Conservation (phyloP, 2,329 filamentous ascomycete species). For the Penicillium sp. region DNA sequence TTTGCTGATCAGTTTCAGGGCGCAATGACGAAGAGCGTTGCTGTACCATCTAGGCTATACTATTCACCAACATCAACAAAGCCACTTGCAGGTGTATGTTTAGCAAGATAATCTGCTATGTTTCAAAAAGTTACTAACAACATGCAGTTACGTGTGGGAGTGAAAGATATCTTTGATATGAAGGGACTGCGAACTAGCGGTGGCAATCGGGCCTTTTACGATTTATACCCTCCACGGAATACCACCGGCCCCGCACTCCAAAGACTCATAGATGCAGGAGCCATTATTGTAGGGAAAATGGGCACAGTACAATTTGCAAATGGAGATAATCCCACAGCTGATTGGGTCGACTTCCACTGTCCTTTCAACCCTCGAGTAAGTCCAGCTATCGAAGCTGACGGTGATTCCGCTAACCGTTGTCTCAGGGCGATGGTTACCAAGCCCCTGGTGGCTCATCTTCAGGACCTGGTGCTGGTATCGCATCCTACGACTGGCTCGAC, state of each 20-base stretch:
- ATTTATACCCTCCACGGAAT: slow-evolving; percentile 49
- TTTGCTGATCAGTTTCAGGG: slow-evolving; percentile 2
- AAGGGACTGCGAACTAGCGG: slow-evolving; percentile 56
- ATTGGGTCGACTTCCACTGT: slow-evolving; percentile 38
- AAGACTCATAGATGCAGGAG: slow-evolving; percentile 59
- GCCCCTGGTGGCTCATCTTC: slow-evolving; percentile 20
- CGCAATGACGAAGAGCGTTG: slow-evolving; percentile 41
- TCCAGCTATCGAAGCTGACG: background rate
- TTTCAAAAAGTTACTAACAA: background rate
- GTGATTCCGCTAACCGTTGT: background rate
- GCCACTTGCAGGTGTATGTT: slow-evolving; percentile 56
- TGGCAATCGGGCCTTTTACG: slow-evolving; percentile 59
- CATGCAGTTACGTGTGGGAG: slow-evolving; percentile 47
- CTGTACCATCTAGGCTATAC: slow-evolving; percentile 61
- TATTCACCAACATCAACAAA: slow-evolving; percentile 53
- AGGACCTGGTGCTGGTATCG: slow-evolving; percentile 24
- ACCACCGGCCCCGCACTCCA: slow-evolving; percentile 53
- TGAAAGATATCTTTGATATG: slow-evolving; percentile 64
- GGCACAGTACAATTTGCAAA: slow-evolving; percentile 37
- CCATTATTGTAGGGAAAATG: slow-evolving; percentile 43
- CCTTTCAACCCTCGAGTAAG: slow-evolving; percentile 38
- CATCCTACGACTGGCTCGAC: slow-evolving; percentile 37
- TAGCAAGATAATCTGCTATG: background rate
- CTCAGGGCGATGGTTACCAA: slow-evolving; percentile 35
- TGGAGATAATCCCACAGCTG: slow-evolving; percentile 27